These are phyloP conservation scores for Trametes pubescens DNA, from an alignment of 1,284 basidiomycete species.

Conservation along the genomic window DNA sequence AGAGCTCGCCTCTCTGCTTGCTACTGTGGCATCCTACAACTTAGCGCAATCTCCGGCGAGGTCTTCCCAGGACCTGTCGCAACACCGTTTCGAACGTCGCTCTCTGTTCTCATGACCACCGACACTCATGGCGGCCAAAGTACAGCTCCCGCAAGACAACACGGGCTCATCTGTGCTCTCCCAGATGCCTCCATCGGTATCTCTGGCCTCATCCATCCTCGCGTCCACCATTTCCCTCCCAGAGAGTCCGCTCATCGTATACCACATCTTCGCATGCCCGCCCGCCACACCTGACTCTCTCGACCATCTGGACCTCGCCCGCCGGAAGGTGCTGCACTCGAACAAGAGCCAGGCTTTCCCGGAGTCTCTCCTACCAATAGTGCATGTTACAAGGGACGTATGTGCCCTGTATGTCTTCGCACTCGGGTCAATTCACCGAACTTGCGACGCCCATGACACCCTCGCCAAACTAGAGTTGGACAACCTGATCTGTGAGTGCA, in stretches of 20 bases:
- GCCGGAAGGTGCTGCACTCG: constrained; percentile 54
- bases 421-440: constrained; percentile 50
- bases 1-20: neutral
- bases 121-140: constrained; percentile 40
- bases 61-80: constrained; percentile 6
- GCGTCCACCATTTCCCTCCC: constrained; percentile 51
- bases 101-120: constrained; percentile 20
- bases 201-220: constrained; percentile 44
- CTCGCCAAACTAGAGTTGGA: constrained; percentile 50
- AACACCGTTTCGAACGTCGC: neutral
- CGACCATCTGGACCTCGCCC: constrained; percentile 62
- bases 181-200: constrained; percentile 44
- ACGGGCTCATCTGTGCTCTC: constrained; percentile 44
- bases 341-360: constrained; percentile 49
- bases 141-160: constrained; percentile 41
- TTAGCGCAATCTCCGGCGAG: constrained; percentile 3
- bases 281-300: constrained; percentile 41
- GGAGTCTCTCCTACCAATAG: constrained; percentile 59
- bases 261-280: constrained; percentile 50
- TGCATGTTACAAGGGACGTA: constrained; percentile 52
- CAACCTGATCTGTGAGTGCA: constrained; percentile 58
- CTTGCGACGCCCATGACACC: constrained; percentile 42
- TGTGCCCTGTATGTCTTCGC: constrained; percentile 62
- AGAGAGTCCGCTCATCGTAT: constrained; percentile 50
- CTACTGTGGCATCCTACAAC: constrained; percentile 1